Evolutionary conservation across 2,329 filamentous ascomycete genomes (phyloP).

Genomic region (Cladosporium sp.): DNA sequence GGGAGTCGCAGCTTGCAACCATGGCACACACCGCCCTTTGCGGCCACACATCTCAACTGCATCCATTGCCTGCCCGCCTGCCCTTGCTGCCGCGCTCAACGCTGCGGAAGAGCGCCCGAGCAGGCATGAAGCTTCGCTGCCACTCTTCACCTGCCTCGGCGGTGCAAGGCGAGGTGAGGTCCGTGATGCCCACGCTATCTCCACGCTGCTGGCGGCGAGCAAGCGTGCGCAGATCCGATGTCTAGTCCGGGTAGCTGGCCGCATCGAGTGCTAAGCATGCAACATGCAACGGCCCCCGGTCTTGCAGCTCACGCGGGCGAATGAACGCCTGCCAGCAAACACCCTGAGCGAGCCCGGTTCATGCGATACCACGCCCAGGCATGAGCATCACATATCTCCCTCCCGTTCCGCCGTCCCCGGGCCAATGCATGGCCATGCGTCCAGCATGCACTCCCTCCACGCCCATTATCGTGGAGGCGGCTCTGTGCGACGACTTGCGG

Average conservation of each 20-base stretch:
- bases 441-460: conserved; percentile 11
- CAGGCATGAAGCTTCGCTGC: neutral
- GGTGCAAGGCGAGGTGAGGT: neutral
- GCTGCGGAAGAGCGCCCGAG: neutral
- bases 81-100: neutral
- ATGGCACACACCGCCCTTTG: conserved; percentile 6
- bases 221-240: neutral
- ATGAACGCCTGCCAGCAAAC: conserved; percentile 26
- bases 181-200: neutral
- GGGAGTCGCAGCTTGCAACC: neutral
- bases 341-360: conserved; percentile 14
- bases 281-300: conserved; percentile 11
- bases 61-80: neutral
- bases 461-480: conserved; percentile 21
- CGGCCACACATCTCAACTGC: neutral
- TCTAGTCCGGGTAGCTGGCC: neutral
- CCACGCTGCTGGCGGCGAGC: neutral
- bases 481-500: conserved; percentile 18
- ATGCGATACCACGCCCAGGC: conserved; percentile 16
- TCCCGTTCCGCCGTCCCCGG: conserved; percentile 6
- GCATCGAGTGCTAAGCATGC: conserved; percentile 4
- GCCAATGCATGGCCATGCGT: conserved; percentile 8
- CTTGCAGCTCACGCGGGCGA: conserved; percentile 19
- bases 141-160: neutral
- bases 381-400: conserved; percentile 2